A percentile compares a stretch with the other conserved stretches of the same genome.
Conservation (phyloP, 306 rosid species). For the Gillenia trifoliata region DNA sequence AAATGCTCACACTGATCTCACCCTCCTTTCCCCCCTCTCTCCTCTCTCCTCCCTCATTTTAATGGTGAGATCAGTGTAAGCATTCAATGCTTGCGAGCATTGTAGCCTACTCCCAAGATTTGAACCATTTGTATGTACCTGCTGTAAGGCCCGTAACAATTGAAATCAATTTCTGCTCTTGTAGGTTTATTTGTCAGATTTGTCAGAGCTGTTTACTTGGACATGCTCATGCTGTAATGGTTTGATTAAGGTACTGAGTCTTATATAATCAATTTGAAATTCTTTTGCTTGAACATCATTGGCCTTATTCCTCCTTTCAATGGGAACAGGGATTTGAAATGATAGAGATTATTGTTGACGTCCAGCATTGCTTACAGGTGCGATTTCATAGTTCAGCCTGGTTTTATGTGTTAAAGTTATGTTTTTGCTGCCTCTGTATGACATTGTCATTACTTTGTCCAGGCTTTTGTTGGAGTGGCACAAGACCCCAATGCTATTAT, state of each 20-base stretch:
- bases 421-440: constrained; percentile 3
- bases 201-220: constrained; percentile 85
- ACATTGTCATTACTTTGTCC: constrained; percentile 19
- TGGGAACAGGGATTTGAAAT: constrained; percentile 86
- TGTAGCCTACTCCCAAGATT: too few relatives aligned
- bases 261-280: neutral
- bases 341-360: constrained; percentile 86
- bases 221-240: constrained; percentile 75
- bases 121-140: neutral
- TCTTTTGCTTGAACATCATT: neutral
- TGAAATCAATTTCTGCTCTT: constrained; percentile 29
- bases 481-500: constrained; percentile 67
- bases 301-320: constrained; percentile 22
- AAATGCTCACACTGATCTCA: too few relatives aligned
- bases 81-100: too few relatives aligned
- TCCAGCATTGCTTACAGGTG: constrained; percentile 97
- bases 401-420: neutral
- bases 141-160: neutral
- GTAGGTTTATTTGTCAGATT: constrained; percentile 92
- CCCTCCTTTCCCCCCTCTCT: too few relatives aligned
- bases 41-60: too few relatives aligned
- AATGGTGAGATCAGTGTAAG: too few relatives aligned
- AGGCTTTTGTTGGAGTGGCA: constrained; percentile 92
- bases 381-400: constrained; percentile 10
- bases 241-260: constrained; percentile 66